Evolutionary conservation across 805 yeast species (phyloP), one percentile per base, ranked within the genome.

Genomic region (Saccharomyces eubayanus): DNA sequence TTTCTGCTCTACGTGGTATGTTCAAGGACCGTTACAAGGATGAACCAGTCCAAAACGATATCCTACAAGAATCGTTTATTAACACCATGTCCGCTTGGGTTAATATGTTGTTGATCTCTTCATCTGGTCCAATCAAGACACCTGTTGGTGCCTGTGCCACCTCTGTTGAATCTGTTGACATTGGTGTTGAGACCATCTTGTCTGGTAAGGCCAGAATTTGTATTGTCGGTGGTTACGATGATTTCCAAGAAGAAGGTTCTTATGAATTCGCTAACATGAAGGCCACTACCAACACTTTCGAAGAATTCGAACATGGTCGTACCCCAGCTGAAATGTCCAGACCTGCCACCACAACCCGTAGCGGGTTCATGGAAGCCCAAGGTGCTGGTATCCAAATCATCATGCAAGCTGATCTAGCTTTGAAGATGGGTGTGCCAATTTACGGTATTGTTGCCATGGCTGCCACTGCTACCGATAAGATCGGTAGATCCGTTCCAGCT

Each of bases 91-190:
- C 96, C 58, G 99, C 99, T 58, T 94, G 99, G 99, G 97, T 94
- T 63, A 94, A 94, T 70, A 94, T 94, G 99, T 81, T 94, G 78
- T 78, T 95, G 70, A 78, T 94, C 58, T 92, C 98, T 16, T 87
- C 98, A 5, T 89, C 97, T 55, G 99, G 99, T 75, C 99, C 99
- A 57, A 90, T 91, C 74, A 91, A 91, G 81, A 95, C 99, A 29
- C 98, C 99, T 51, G 99, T 94, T 53, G 99, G 96, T 77, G 99
- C 99, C 45, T 94, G 99, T 80, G 99, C 99, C 51, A 94, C 99
- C 61, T 94, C 99, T 53, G 87, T 94, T 57, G 99, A 94, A 78
- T 94, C 99, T 58, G 87, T 94, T 61, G 99, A 94, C 72, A 81
- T 82, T 65, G 99, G 97, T 82, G 82, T 87, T 61, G 99, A 94